Conservation (phyloP, 345 rosid genomes). For the Syzygium aromaticum region DNA sequence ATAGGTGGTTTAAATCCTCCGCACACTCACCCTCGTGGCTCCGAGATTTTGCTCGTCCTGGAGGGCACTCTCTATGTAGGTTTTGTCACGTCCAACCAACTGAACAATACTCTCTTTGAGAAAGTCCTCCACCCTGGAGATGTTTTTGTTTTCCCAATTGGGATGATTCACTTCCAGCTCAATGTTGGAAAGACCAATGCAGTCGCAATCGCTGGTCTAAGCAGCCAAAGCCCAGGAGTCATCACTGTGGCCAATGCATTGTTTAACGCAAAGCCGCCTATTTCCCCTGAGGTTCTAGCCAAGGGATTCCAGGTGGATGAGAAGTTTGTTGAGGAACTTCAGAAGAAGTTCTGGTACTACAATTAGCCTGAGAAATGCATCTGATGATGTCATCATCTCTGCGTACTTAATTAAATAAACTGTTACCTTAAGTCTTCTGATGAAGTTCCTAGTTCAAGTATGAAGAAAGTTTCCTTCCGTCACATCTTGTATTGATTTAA, state of each 20-base stretch:
- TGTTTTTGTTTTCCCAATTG: constrained; percentile 10
- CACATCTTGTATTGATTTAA: neutral
- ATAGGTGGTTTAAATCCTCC: constrained; percentile 21
- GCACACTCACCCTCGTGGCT: constrained; percentile 24
- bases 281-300: constrained; percentile 3
- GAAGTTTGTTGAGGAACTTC: neutral
- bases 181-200: constrained; percentile 18
- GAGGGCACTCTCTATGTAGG: constrained; percentile 30
- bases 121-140: constrained; percentile 18
- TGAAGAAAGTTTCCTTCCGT: neutral
- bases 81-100: constrained; percentile 26
- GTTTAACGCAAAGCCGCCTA: neutral
- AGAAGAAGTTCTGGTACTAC: neutral
- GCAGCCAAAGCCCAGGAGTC: constrained; percentile 15
- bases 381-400: neutral
- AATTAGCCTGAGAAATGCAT: neutral
- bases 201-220: neutral
- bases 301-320: constrained; percentile 5
- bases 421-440: neutral
- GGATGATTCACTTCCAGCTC: constrained; percentile 24
- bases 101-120: constrained; percentile 11
- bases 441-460: neutral
- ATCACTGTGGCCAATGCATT: constrained; percentile 2
- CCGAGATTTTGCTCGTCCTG: constrained; percentile 14
- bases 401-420: neutral